phyloP scores from a whole-genome alignment of 1,139 yeast species.

The Diutina mesorugosa region DNA sequence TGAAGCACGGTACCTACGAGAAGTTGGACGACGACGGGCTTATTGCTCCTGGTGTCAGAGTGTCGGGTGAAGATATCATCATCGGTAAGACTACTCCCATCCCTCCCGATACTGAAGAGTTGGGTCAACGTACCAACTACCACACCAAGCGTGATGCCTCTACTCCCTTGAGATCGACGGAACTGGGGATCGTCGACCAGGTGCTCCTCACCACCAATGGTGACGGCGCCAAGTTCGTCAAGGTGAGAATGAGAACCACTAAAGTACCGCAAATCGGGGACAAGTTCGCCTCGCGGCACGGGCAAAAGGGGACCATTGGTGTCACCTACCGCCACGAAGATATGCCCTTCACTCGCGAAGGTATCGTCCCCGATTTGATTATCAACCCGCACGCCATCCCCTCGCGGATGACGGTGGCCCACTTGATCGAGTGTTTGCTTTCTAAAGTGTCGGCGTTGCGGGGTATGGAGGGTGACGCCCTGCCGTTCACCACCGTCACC shows the following conservation, averaged over 20 bases:
- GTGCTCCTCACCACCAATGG: constrained; percentile 93
- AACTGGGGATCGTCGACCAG: constrained; percentile 97
- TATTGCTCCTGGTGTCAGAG: constrained; percentile 96
- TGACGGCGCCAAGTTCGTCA: constrained; percentile 93
- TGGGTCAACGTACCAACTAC: constrained; percentile 96
- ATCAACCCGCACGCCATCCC: constrained; percentile 99
- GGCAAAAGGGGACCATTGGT: constrained; percentile 99
- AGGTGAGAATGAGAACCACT: constrained; percentile 97
- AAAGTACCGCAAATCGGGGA: constrained; percentile 98
- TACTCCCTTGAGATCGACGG: constrained; percentile 92
- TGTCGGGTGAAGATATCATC: constrained; percentile 95
- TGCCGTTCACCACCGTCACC: constrained; percentile 96
- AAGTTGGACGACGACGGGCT: constrained; percentile 97
- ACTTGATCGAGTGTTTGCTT: constrained; percentile 92
- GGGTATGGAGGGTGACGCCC: constrained; percentile 97
- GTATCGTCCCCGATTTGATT: constrained; percentile 92
- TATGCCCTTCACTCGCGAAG: constrained; percentile 97
- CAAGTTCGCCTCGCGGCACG: constrained; percentile 98
- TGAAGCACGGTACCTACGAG: constrained; percentile 97
- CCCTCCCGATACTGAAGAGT: constrained; percentile 94
- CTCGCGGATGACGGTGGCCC: constrained; percentile 99
- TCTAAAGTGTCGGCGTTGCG: constrained; percentile 91
- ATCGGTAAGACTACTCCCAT: constrained; percentile 98
- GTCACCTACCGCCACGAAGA: constrained; percentile 97
- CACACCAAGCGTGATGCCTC: constrained; percentile 98